A percentile compares a stretch with the other conserved stretches of the same genome.
phyloP scores from a whole-genome alignment of 2,329 filamentous ascomycete genomes.

The Aspergillus unguis region DNA sequence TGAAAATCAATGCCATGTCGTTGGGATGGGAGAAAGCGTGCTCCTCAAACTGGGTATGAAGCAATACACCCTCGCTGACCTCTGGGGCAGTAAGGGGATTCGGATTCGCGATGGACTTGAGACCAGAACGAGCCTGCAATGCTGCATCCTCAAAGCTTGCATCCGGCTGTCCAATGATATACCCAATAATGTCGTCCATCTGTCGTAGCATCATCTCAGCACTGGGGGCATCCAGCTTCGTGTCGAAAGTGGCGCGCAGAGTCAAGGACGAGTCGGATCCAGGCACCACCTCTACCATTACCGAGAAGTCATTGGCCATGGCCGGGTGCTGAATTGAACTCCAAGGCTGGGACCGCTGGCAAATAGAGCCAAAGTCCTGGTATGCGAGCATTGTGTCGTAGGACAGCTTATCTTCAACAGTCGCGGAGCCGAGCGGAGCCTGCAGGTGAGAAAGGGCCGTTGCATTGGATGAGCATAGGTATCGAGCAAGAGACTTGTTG shows the following conservation, averaged over 20 bases:
- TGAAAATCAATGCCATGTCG: slow-evolving; percentile 28
- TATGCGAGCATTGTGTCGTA: slow-evolving; percentile 38
- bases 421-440: slow-evolving; percentile 22
- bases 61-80: slow-evolving; percentile 14
- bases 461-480: slow-evolving; percentile 25
- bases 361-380: slow-evolving; percentile 29
- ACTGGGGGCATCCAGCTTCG: slow-evolving; percentile 21
- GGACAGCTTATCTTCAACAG: slow-evolving; percentile 26
- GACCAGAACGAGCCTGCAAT: slow-evolving; percentile 8
- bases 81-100: slow-evolving; percentile 10
- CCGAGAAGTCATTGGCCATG: slow-evolving; percentile 32
- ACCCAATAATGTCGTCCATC: slow-evolving; percentile 25
- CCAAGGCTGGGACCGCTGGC: slow-evolving; percentile 17
- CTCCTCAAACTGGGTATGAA: slow-evolving; percentile 30
- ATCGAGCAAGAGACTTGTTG: slow-evolving; percentile 24
- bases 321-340: slow-evolving; percentile 20
- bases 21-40: slow-evolving; percentile 25
- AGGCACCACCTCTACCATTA: slow-evolving; percentile 34
- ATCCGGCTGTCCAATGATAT: slow-evolving; percentile 24
- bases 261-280: slow-evolving; percentile 21
- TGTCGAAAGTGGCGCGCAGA: slow-evolving; percentile 28
- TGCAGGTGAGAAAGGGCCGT: slow-evolving; percentile 24
- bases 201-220: slow-evolving; percentile 27
- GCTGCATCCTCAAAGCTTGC: slow-evolving; percentile 19
- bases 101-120: slow-evolving; percentile 24